Conservation (phyloP, 495 filamentous ascomycete species). For the Rostrohypoxylon terebratum region DNA sequence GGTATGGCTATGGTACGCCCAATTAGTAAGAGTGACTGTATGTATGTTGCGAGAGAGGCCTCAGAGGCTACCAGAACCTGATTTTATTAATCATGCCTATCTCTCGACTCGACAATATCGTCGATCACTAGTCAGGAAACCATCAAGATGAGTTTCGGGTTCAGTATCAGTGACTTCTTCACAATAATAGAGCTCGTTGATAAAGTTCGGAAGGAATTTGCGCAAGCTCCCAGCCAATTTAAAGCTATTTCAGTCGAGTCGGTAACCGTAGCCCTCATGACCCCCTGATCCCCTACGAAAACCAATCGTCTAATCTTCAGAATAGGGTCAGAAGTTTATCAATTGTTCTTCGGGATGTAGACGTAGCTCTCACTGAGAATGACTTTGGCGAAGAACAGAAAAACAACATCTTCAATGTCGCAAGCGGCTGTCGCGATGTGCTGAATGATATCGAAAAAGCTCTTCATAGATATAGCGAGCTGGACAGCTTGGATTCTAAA, state of each 20-base stretch:
- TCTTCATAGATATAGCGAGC: constrained; percentile 12
- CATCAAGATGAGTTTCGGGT: constrained; percentile 51
- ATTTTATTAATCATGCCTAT: background rate
- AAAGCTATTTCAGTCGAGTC: constrained; percentile 43
- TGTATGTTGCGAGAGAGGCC: background rate
- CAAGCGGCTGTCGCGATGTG: background rate
- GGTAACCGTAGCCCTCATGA: background rate
- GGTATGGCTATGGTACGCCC: no score
- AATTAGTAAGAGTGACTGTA: no score
- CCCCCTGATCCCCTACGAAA: background rate
- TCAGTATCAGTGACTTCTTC: constrained; percentile 48
- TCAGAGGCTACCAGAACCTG: no score
- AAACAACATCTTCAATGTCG: background rate
- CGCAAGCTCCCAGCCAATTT: constrained; percentile 47
- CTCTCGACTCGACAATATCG: background rate
- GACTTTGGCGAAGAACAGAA: background rate
- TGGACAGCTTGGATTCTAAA: constrained; percentile 8
- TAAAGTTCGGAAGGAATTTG: constrained; percentile 46
- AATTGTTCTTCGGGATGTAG: constrained; percentile 42
- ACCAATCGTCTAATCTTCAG: background rate
- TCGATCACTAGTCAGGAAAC: background rate
- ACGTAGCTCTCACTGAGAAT: constrained; percentile 8
- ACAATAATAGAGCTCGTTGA: constrained; percentile 43
- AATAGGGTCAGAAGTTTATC: constrained; percentile 35
- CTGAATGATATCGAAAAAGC: constrained; percentile 23